Base-by-base conservation (phyloP, 1,139 yeast genomes). In the Diutina neorugosa region DNA sequence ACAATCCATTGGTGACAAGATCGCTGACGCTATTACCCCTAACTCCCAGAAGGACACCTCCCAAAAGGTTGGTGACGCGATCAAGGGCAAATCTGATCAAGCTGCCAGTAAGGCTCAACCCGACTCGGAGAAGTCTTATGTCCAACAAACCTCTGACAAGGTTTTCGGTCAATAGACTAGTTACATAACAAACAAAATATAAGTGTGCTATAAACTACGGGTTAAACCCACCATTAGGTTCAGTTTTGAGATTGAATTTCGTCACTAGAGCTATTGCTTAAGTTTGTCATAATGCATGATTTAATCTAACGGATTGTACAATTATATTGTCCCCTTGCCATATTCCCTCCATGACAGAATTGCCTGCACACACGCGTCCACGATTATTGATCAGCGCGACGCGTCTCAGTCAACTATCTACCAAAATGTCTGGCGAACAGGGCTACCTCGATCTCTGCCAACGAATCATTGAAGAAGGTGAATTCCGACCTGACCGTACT, bases 401-500 rank as follows among this genome's bases (percentile, higher is more conserved):
- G 37, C 37, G 37, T 31, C 37, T 14, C 2, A 31, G 12, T 3
- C 6, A 6, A 8, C 4, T 11, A 31, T 31, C 12, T n/a, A 43
- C 23, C 14, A 43, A 4, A 19, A 44, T 44, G 48, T 44, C 48
- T 6, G 91, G 87, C 58, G 99, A 93, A 67, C 85, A 82, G 61
- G 91, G 90, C 14, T 93, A 93, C 65, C 78, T 93, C 43, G 91
- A 88, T 59, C 78, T 93, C 52, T 89, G 98, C 65, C 69, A 74
- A 55, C 72, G 79, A 12, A 93, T 94, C 65, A 82, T 93, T 37
- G 74, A 77, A 3, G 81, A 86, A 58, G 98, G 98, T 43, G 98
- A 93, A 65, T 78, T 78, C 60, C 82, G 99, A 57, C 90, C 94
- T 5, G 99, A 93, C 65, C 77, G 99, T 64, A 93, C 99, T 0